Conservation (phyloP, 78 protist species). For the Bodo saltans region DNA sequence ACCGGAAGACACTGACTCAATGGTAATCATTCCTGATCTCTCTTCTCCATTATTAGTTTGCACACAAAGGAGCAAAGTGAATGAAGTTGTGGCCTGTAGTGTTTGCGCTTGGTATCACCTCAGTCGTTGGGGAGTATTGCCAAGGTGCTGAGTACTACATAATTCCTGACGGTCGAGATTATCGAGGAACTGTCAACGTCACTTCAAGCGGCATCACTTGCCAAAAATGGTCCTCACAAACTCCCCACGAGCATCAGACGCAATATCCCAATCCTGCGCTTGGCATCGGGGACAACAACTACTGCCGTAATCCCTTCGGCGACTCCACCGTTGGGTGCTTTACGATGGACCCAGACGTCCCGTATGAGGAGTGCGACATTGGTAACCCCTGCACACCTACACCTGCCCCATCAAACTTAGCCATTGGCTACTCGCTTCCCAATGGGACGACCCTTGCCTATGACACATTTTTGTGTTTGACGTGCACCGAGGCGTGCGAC, state of each 20-base stretch:
- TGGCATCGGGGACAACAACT: constrained; percentile 34
- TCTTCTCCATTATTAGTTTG: no score
- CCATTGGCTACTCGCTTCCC: no score
- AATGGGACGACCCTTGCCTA: no score
- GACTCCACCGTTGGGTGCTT: constrained; percentile 10
- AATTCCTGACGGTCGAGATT: neutral
- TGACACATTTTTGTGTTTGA: no score
- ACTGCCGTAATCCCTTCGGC: constrained; percentile 33
- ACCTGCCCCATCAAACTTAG: neutral
- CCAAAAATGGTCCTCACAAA: constrained; percentile 5
- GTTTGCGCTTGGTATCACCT: no score
- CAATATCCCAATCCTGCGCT: no score
- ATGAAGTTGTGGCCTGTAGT: no score
- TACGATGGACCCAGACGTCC: neutral
- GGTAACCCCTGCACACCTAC: neutral
- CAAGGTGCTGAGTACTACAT: neutral
- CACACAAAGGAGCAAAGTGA: no score
- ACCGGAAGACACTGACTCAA: no score
- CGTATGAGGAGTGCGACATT: constrained; percentile 7
- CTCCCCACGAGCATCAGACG: neutral
- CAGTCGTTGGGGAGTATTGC: no score
- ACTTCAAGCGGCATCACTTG: neutral
- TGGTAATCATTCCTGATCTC: no score
- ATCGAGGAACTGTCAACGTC: neutral
- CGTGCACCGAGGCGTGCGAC: no score